Conservation (phyloP, 345 rosid species). For the Populus simonii region DNA sequence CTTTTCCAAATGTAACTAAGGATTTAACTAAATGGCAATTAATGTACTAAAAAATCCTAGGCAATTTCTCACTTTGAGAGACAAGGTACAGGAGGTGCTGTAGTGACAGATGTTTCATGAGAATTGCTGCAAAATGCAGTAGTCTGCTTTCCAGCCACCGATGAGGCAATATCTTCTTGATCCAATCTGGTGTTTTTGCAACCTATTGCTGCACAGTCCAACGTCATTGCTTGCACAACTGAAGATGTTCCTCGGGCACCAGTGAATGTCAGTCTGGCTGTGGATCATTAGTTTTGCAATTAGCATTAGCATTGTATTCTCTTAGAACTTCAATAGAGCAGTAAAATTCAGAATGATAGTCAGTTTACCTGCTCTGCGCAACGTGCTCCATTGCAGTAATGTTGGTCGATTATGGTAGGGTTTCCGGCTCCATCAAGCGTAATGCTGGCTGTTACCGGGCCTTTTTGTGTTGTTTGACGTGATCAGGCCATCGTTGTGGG, state of each 20-base stretch:
- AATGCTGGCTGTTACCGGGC: too few species aligned
- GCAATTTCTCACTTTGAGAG: not conserved
- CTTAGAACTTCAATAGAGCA: too few species aligned
- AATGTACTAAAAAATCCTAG: not conserved
- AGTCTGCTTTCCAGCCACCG: conserved; percentile 1
- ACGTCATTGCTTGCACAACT: conserved; percentile 18
- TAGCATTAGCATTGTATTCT: too few species aligned
- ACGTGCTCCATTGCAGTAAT: conserved; percentile 1
- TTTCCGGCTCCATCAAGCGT: not conserved
- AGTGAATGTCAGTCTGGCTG: conserved; percentile 10
- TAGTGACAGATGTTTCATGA: conserved; percentile 8
- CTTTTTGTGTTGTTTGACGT: too few species aligned
- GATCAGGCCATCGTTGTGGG: too few species aligned
- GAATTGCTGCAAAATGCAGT: conserved; percentile 22
- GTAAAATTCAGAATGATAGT: too few species aligned
- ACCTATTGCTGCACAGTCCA: conserved; percentile 27
- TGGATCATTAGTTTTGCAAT: not conserved
- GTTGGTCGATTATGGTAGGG: conserved; percentile 37
- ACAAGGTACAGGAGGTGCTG: conserved; percentile 12
- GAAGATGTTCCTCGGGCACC: conserved; percentile 25
- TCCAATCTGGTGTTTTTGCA: conserved; percentile 21
- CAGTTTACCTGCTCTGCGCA: not conserved
- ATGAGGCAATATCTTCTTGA: conserved; percentile 15
- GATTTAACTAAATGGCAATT: not conserved
- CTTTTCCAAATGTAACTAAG: too few species aligned